A percentile compares a stretch with the other conserved stretches of the same genome.
These are phyloP conservation scores for Starmerella ratchasimensis DNA, from an alignment of 805 yeast species.

Conservation along the genomic window DNA sequence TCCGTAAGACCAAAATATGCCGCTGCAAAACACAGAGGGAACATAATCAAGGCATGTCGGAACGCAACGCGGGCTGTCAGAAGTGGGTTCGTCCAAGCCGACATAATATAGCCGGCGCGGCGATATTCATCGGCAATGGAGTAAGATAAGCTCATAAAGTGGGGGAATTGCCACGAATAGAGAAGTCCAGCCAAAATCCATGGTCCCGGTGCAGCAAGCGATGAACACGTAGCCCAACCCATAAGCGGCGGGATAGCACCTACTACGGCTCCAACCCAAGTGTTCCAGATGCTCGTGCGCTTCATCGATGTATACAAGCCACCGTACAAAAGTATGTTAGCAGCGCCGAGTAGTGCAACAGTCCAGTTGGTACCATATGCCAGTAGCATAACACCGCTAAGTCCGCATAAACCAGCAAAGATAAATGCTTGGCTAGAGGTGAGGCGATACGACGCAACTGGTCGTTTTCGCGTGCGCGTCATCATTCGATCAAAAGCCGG, in stretches of 20 bases:
- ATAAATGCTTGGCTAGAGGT: constrained; percentile 62
- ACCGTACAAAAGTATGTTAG: constrained; percentile 70
- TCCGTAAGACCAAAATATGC: constrained; percentile 73
- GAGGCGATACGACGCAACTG: constrained; percentile 73
- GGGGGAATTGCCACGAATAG: constrained; percentile 98
- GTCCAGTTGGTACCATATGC: constrained; percentile 73
- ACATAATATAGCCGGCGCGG: constrained; percentile 93
- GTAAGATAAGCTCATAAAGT: constrained; percentile 84
- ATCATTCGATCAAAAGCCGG: constrained; percentile 76
- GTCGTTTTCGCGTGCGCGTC: constrained; percentile 79
- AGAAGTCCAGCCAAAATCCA: constrained; percentile 85
- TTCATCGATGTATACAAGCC: constrained; percentile 88
- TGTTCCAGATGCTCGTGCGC: constrained; percentile 69
- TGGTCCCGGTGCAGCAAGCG: constrained; percentile 70
- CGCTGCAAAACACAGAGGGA: constrained; percentile 79
- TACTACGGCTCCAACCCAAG: constrained; percentile 98
- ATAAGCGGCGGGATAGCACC: constrained; percentile 97
- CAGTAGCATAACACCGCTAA: constrained; percentile 53
- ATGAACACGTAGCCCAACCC: constrained; percentile 91
- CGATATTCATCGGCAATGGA: constrained; percentile 77
- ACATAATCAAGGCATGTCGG: constrained; percentile 81
- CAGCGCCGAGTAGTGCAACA: constrained; percentile 67
- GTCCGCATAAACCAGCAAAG: constrained; percentile 67
- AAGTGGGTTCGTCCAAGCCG: constrained; percentile 83
- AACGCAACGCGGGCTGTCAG: constrained; percentile 88